Evolutionary conservation across 2,329 filamentous ascomycete species (phyloP), one percentile per base, ranked within the genome.

Genomic region (Fusarium xylarioides): DNA sequence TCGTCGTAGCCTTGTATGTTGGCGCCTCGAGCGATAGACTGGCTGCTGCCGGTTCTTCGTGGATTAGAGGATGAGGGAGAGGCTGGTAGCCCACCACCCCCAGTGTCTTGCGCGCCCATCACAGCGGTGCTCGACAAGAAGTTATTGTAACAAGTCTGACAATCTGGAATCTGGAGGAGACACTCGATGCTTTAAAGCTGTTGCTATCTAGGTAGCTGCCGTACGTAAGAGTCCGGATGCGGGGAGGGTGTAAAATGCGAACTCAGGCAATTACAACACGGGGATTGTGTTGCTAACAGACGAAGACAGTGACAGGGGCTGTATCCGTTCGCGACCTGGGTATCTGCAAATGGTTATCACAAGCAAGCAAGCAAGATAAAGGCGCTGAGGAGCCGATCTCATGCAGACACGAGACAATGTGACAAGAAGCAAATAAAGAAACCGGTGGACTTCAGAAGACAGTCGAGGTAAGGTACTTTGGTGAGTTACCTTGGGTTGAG

Each of bases 1-100:
- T 82, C 81, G 54, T 78, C 63, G 23, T 68, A 66, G 42, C 63
- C 66, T 58, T 69, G 68, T 14, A 42, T 34, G 18, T 66, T 54
- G 23, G 58, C 66, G 18, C 59, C 54, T 34, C 70, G 76, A 57
- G 77, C 70, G 59, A 70, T 37, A 37, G 73, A 75, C 49, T 71
- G 70, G 21, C 52, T 65, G 30, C 64, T 62, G 46, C 50, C 56
- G 35, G 54, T 72, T 57, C 54, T 61, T 47, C 55, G 74, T 61
- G 47, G 34, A 23, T 64, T 57, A 43, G 58, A 66, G 34, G 62
- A 49, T 40, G 56, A 49, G 52, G 64, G 63, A 30, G 64, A 64
- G 26, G 66, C 43, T 50, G 63, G 60, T 52, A 47, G 59, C 30
- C 60, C 58, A 34, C 62, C 55, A 35, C 40, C 65, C 38, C 44